phyloP scores from a whole-genome alignment of 768 basidiomycete genomes.

The Agrocybe pediades region DNA sequence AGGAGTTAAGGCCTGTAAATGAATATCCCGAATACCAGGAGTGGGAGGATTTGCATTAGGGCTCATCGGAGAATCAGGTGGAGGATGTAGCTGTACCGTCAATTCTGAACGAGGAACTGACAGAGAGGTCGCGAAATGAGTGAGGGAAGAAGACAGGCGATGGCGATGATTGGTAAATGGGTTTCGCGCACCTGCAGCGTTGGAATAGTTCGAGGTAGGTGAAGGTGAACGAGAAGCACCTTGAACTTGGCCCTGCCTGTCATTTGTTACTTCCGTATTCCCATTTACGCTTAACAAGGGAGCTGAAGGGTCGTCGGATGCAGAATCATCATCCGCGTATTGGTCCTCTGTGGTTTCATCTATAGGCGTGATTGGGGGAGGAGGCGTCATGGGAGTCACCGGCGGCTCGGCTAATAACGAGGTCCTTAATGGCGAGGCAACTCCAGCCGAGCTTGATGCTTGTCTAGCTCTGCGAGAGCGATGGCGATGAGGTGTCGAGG shows the following conservation, averaged over 20 bases:
- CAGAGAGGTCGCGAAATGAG: slow-evolving; percentile 62
- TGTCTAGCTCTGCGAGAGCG: slow-evolving; percentile 58
- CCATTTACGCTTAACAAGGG: slow-evolving; percentile 19
- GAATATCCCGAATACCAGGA: slow-evolving; percentile 82
- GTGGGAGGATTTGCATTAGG: slow-evolving; percentile 81
- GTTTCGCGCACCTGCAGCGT: slow-evolving; percentile 82
- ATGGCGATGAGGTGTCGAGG: slow-evolving; percentile 56
- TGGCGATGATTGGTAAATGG: slow-evolving; percentile 76
- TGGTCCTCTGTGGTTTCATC: slow-evolving; percentile 59
- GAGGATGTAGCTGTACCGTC: slow-evolving; percentile 71
- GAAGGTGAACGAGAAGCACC: slow-evolving; percentile 51
- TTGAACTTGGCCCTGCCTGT: slow-evolving; percentile 10
- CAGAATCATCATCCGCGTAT: slow-evolving; percentile 39
- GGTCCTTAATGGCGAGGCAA: slow-evolving; percentile 69
- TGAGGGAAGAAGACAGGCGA: slow-evolving; percentile 59
- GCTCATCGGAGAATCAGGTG: slow-evolving; percentile 77
- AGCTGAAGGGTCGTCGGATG: slow-evolving; percentile 27
- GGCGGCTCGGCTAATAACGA: slow-evolving; percentile 43
- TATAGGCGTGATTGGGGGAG: slow-evolving; percentile 78
- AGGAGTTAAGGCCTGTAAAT: slow-evolving; percentile 62
- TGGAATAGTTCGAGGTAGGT: slow-evolving; percentile 53
- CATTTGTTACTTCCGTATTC: not conserved
- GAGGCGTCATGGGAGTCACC: slow-evolving; percentile 43
- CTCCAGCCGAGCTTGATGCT: slow-evolving; percentile 38
- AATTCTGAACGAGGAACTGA: slow-evolving; percentile 69